Percentiles rank a stretch among this genome's conserved stretches.
Conservation (phyloP, 139 green algal genomes). For the Tetradesmus lagerheimii region DNA sequence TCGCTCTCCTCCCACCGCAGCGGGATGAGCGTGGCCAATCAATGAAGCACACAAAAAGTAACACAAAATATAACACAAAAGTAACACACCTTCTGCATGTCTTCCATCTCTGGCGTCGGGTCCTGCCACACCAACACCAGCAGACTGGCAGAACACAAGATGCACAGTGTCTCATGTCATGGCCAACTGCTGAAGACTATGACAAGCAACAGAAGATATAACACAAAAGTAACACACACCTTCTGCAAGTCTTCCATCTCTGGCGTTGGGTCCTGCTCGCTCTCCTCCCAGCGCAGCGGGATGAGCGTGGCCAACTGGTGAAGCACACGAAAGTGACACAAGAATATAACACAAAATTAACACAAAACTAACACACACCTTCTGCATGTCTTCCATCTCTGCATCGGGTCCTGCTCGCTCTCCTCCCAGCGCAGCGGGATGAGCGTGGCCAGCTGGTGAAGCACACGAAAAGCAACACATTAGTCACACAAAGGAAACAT, state of each 20-base stretch:
- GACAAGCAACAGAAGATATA: too few species aligned
- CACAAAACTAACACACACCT: too few species aligned
- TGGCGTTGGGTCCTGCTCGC: slow-evolving; percentile 20
- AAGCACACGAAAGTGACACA: too few species aligned
- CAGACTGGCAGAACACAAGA: too few species aligned
- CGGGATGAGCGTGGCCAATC: slow-evolving; percentile 88
- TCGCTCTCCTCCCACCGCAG: slow-evolving; percentile 68
- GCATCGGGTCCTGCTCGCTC: slow-evolving; percentile 5
- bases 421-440: slow-evolving; percentile 78
- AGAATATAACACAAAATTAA: neutral
- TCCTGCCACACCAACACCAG: too few species aligned
- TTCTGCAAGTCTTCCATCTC: slow-evolving; percentile 44
- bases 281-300: slow-evolving; percentile 72
- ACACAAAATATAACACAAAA: neutral
- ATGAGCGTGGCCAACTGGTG: slow-evolving; percentile 91
- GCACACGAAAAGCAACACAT: too few species aligned
- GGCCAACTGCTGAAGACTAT: too few species aligned
- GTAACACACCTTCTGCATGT: slow-evolving; percentile 38
- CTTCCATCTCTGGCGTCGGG: slow-evolving; percentile 38
- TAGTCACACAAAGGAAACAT: too few species aligned
- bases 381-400: slow-evolving; percentile 35
- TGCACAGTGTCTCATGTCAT: too few species aligned
- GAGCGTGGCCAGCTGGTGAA: slow-evolving; percentile 90
- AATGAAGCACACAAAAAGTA: too few species aligned
- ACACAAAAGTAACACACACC: slow-evolving; percentile 5